Evolutionary conservation across 2,329 filamentous ascomycete genomes (phyloP).

Genomic region (Hymenoscyphus linearis): DNA sequence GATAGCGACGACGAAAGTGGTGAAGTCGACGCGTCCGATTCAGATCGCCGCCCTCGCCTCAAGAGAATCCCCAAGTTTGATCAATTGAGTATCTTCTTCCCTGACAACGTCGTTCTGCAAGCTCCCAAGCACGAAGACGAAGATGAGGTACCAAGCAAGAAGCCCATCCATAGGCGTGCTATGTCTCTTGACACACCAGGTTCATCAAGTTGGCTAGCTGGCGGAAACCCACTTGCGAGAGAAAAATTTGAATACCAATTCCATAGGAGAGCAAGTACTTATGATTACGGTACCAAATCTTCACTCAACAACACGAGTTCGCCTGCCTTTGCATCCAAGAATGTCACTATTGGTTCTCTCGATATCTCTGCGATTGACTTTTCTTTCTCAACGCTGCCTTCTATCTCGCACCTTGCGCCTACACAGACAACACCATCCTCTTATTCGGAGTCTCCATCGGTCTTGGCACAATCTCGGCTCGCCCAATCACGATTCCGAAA

Average conservation of each 20-base stretch:
- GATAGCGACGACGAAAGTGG: neutral
- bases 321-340: neutral
- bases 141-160: neutral
- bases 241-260: neutral
- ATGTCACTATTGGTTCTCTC: neutral
- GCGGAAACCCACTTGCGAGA: neutral
- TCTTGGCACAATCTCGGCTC: no score
- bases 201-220: neutral
- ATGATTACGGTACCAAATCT: neutral
- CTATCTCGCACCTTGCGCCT: no score
- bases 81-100: neutral
- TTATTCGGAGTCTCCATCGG: no score
- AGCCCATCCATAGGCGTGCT: neutral
- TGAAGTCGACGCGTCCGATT: neutral
- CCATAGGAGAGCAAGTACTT: neutral
- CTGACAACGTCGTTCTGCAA: neutral
- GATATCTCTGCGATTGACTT: no score
- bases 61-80: neutral
- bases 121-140: neutral
- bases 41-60: neutral
- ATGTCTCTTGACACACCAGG: neutral
- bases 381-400: no score
- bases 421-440: no score
- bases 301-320: neutral
- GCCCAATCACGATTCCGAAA: no score